phyloP scores from a whole-genome alignment of 2,329 filamentous ascomycete genomes.

The Colletotrichum gloeosporioides region DNA sequence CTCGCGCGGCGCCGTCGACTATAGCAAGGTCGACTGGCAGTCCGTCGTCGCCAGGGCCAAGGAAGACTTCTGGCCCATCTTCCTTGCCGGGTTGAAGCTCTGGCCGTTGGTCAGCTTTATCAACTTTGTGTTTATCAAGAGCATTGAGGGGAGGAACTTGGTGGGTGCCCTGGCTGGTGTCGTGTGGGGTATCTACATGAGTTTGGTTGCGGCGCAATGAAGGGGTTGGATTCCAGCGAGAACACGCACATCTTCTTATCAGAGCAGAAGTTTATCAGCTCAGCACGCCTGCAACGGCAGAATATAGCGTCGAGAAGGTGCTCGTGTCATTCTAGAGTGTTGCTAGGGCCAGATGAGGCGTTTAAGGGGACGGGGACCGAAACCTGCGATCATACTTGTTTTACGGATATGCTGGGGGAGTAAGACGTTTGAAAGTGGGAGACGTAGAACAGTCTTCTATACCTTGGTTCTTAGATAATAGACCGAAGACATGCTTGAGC shows the following conservation, averaged over 20 bases:
- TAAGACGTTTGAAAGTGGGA: background rate
- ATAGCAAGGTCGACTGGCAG: conserved; percentile 48
- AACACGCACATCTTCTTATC: background rate
- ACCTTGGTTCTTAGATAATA: background rate
- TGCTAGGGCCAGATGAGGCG: background rate
- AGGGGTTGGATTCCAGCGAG: background rate
- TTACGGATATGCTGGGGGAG: background rate
- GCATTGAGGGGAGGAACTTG: conserved; percentile 73
- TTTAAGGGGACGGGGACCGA: background rate
- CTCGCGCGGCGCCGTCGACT: conserved; percentile 46
- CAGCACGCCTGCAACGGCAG: background rate
- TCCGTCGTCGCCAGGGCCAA: conserved; percentile 47
- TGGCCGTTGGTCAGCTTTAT: conserved; percentile 75
- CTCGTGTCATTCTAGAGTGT: background rate
- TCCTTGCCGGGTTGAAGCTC: conserved; percentile 70
- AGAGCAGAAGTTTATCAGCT: background rate
- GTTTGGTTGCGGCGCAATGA: conserved; percentile 55
- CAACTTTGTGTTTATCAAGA: conserved; percentile 72
- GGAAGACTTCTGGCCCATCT: conserved; percentile 67
- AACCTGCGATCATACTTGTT: background rate
- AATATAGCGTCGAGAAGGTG: background rate
- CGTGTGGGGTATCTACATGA: conserved; percentile 78
- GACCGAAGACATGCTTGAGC: background rate
- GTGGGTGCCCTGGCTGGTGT: conserved; percentile 76
- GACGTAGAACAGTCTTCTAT: background rate